Base-by-base conservation (phyloP, 1,139 yeast genomes). In the Hansenula lynferdii region DNA sequence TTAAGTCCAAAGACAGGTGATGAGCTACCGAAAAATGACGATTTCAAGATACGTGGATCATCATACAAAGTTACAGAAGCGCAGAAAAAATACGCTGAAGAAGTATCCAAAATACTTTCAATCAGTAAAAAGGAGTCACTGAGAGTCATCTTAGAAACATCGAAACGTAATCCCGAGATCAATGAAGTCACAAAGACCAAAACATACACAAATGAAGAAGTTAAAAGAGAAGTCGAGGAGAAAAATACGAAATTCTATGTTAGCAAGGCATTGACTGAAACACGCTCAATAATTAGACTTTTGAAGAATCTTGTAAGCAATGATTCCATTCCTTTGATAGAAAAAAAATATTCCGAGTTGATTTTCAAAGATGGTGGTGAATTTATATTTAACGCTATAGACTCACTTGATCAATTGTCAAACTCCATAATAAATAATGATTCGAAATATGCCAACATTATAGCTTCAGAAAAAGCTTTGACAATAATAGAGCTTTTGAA, bases 81-180 rank as follows among this genome's bases (percentile, higher is more conserved):
- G 11, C 31, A 36, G 12, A 45, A 34, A 32, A 38, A 37, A 19
- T 34, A 39, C 1, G 51, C 49, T 34, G 57, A 54, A 26, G 70
- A 69, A 14, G 47, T 72, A 15, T 9, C 70, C 11, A 44, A 57
- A 2, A 18, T 60, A 2, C 56, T 75, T 35, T 46, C 55, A 0
- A 38, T 73, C 11, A 72, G 69, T 43, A 50, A 53, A 14, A 47
- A 53, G 16, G 82, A 79, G 45, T 62, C 69, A 2, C 56, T 74
- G 16, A 60, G 83, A 47, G 60, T 76, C 10, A 62, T 77, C 8
- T 44, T 57, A 20, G 77, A 72, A 46, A 58, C 69, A 0, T 56
- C 62, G 26, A 56, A 57, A 27, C 61, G 69, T 35, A 51, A 62
- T 5, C 75, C 77, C 2, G 68, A 60, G 41, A 62, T 70, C 5